Evolutionary conservation across 2,329 filamentous ascomycete species (phyloP), one percentile per base, ranked within the genome.

Genomic region (Colletotrichum trifolii): DNA sequence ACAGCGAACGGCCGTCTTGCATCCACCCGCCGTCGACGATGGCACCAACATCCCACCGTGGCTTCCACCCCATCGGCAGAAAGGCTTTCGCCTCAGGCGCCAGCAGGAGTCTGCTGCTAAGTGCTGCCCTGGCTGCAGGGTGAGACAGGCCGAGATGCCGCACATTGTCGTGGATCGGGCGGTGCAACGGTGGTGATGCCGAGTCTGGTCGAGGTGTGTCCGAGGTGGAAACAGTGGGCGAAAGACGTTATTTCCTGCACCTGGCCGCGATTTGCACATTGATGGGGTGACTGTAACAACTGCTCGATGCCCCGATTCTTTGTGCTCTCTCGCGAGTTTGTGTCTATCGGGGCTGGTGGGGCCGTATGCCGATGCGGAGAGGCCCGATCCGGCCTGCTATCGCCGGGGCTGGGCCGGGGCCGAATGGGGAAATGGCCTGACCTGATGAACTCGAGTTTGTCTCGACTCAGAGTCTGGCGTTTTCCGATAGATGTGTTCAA

Each of bases 11-110:
- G 9, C 78, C 73, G 39, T 81, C 83, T 65, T 76, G 74, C 47
- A 76, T 72, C 81, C 81, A 85, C 5, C 78, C 79, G 6, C 72
- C 75, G n/a, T 81, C 79, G 8, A 76, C 70, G 7, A 87, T 73
- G 48, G 77, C 77, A 6, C 74, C 71, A 8, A 87, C 79, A 69
- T 85, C 80, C 85, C 85, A 88, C 66, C 83, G 77, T 0, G 84
- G 79, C 67, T 79, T 70, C 84, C 83, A 83, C 0, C 83, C 82
- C 60, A 85, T 69, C 1, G 83, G 73, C 39, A 83, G 68, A 69
- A 87, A 85, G 0, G 82, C 83, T 68, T 87, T 88, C 54, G 80
- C 79, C 70, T 88, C 85, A 0, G 84, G 75, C 2, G 83, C 83
- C 0, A 87, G 71, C 8, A 86, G 69, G 2, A 87, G 59, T 58